Conservation (phyloP, 2,329 filamentous ascomycete genomes). For the Aspergillus proliferans region DNA sequence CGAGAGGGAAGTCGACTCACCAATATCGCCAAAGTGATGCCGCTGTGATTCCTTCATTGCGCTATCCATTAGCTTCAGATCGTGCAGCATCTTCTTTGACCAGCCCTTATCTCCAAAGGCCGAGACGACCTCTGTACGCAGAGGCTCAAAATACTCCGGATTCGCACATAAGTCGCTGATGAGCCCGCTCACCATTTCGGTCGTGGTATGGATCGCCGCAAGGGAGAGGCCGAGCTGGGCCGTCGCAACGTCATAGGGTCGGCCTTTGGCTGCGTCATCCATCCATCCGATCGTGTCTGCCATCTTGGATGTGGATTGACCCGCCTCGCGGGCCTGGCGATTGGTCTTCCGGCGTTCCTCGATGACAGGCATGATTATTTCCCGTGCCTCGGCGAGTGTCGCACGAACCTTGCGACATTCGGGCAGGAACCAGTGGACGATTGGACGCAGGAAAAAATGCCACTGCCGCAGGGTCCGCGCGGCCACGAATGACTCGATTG, state of each 20-base stretch:
- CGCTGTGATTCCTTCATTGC: constrained; percentile 6
- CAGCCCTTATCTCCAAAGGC: constrained; percentile 36
- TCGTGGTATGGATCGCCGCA: constrained; percentile 9
- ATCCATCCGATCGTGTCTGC: too few species aligned
- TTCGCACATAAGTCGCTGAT: constrained; percentile 45
- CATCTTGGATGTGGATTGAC: too few species aligned
- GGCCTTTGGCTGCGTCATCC: neutral
- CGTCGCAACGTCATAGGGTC: neutral
- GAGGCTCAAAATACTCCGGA: constrained; percentile 43
- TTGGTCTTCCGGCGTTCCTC: too few species aligned
- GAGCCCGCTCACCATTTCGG: constrained; percentile 31
- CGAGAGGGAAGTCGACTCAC: neutral
- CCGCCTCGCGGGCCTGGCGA: too few species aligned
- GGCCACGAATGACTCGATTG: too few species aligned
- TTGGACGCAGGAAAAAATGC: too few species aligned
- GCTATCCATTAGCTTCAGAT: constrained; percentile 15
- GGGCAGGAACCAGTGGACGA: too few species aligned
- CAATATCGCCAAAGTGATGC: neutral
- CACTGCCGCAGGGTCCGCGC: too few species aligned
- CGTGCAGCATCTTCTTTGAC: constrained; percentile 6
- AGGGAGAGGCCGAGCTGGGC: constrained; percentile 6
- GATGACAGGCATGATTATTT: too few species aligned
- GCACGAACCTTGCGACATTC: too few species aligned
- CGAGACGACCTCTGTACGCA: constrained; percentile 44
- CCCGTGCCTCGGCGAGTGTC: too few species aligned